These are phyloP conservation scores for Chenopodium quinoa DNA, from an alignment of 148 eudicot genomes.

Conservation along the genomic window DNA sequence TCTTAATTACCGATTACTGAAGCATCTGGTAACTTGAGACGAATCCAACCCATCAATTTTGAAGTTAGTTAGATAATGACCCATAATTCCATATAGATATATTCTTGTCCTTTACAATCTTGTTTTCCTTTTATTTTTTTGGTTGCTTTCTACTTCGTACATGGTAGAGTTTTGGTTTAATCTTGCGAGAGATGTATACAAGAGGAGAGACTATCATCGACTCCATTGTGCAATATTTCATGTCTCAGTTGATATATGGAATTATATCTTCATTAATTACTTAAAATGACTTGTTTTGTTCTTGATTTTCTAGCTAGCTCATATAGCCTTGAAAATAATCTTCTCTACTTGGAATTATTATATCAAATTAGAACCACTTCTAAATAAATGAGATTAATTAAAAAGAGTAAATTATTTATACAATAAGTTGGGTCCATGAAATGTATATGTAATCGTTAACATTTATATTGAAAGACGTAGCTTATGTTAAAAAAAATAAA, in stretches of 20 bases:
- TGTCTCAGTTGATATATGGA: background rate
- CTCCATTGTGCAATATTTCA: slow-evolving; percentile 2
- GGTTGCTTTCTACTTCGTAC: background rate
- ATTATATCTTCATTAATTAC: background rate
- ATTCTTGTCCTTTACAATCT: background rate
- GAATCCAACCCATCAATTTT: background rate
- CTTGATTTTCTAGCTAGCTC: background rate
- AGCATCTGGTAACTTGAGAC: background rate
- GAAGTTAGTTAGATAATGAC: slow-evolving; percentile 6
- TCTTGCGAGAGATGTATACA: slow-evolving; percentile 14
- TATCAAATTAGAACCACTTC: too few relatives aligned
- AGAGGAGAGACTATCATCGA: background rate
- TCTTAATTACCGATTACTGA: background rate
- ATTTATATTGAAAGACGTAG: too few relatives aligned
- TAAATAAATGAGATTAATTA: too few relatives aligned
- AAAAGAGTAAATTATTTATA: too few relatives aligned
- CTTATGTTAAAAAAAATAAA: too few relatives aligned
- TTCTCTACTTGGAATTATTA: too few relatives aligned
- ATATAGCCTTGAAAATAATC: too few relatives aligned
- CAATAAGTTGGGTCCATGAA: background rate
- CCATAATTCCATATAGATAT: background rate
- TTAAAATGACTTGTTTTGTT: background rate
- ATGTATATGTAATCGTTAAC: background rate
- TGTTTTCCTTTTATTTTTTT: background rate
- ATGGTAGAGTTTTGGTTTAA: background rate